phyloP scores from a whole-genome alignment of 2,329 filamentous ascomycete species.

The Acrocalymma vagum region DNA sequence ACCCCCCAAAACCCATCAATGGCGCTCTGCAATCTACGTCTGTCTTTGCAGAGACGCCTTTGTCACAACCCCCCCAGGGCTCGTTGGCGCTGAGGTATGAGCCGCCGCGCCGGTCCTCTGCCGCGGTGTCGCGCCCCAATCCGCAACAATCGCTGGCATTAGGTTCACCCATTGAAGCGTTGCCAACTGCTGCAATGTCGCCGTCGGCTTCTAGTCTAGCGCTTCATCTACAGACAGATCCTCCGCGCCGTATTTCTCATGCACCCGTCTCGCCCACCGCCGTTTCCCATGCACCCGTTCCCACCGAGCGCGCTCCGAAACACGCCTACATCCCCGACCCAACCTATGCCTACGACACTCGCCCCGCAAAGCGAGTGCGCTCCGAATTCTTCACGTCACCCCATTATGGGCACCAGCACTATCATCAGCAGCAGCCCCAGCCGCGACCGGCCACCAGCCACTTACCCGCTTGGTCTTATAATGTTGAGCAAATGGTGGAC shows the following conservation, averaged over 20 bases:
- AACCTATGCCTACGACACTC: conserved; percentile 47
- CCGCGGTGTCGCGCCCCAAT: conserved; percentile 27
- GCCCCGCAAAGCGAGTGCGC: conserved; percentile 67
- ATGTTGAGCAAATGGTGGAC: conserved; percentile 49
- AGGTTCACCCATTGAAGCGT: conserved; percentile 52
- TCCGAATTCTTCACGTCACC: conserved; percentile 63
- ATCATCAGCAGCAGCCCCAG: conserved; percentile 29
- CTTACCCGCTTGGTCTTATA: conserved; percentile 48
- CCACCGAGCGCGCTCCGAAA: conserved; percentile 32
- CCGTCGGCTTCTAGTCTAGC: conserved; percentile 48
- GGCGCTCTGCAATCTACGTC: conserved; percentile 5
- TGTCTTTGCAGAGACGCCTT: conserved; percentile 7
- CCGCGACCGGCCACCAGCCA: conserved; percentile 59
- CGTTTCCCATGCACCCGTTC: conserved; percentile 23
- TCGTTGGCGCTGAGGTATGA: conserved; percentile 21
- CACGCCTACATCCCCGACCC: conserved; percentile 25
- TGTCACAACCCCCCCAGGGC: conserved; percentile 18
- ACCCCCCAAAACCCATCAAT: conserved; percentile 17
- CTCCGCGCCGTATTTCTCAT: conserved; percentile 30
- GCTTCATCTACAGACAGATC: conserved; percentile 26
- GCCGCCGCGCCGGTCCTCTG: conserved; percentile 27
- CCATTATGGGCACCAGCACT: conserved; percentile 41
- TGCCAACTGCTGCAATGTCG: conserved; percentile 51
- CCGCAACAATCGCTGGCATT: conserved; percentile 32
- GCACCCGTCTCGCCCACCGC: conserved; percentile 28